Evolutionary conservation across 176 grass and related monocot genomes (phyloP).

Genomic region (Guadua angustifolia): DNA sequence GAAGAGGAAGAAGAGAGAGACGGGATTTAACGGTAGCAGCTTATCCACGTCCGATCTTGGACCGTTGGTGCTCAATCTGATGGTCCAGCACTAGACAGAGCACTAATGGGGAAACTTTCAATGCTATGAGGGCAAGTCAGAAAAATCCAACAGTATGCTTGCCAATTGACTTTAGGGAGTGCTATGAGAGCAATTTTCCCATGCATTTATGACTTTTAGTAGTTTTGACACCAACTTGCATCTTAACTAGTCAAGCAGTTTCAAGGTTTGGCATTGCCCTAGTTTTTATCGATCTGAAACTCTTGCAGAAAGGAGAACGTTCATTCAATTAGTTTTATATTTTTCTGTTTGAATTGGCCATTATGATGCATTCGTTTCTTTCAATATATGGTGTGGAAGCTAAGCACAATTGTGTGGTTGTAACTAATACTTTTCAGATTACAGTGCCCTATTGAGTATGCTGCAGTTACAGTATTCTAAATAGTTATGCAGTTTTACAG

Average conservation of each 20-base stretch:
- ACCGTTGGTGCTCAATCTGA: not conserved
- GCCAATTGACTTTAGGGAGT: not conserved
- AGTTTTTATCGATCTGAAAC: not conserved
- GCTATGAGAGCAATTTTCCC: not conserved
- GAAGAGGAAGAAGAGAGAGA: not conserved
- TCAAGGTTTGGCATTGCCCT: not conserved
- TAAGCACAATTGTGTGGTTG: not conserved
- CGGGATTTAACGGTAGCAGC: not conserved
- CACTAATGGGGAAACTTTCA: not conserved
- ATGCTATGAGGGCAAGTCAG: not conserved
- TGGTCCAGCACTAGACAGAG: not conserved
- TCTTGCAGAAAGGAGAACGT: not conserved
- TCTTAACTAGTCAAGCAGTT: not conserved
- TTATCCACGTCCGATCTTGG: not conserved
- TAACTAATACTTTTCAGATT: slow-evolving; percentile 1
- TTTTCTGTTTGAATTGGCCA: not conserved
- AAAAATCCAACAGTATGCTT: too few relatives aligned
- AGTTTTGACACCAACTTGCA: not conserved
- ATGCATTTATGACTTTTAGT: not conserved
- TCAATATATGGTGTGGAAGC: not conserved
- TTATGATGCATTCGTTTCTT: not conserved
- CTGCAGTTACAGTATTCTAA: not conserved
- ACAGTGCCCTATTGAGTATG: not conserved
- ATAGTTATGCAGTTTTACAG: not conserved
- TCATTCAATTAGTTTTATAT: not conserved